These are phyloP conservation scores for Sherardia arvensis DNA, from an alignment of 257 asterid species.

Conservation along the genomic window DNA sequence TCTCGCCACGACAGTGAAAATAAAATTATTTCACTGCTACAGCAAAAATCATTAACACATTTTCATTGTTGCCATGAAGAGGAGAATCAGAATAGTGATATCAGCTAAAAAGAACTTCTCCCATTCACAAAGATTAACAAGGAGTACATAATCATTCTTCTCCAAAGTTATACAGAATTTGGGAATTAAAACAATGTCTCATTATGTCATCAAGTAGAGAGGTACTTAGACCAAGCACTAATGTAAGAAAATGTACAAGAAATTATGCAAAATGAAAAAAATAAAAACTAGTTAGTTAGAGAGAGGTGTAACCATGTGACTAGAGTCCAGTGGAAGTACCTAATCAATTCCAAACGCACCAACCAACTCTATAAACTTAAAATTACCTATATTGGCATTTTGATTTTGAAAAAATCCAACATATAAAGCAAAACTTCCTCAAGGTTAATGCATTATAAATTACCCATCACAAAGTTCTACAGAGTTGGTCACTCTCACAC, in stretches of 20 bases:
- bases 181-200: background rate
- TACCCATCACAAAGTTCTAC: background rate
- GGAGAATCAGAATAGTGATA: background rate
- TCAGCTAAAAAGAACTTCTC: background rate
- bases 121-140: background rate
- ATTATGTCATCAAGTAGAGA: background rate
- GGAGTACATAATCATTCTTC: background rate
- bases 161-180: background rate
- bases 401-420: background rate
- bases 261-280: background rate
- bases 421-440: background rate
- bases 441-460: background rate
- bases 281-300: background rate
- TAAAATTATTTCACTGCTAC: background rate
- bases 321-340: background rate
- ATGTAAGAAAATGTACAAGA: background rate
- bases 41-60: background rate
- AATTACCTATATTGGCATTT: background rate
- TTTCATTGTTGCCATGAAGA: background rate
- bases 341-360: background rate
- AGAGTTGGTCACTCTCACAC: background rate
- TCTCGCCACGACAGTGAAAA: background rate
- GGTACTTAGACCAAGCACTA: background rate
- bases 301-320: background rate
- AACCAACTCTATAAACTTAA: background rate